Base-by-base conservation (phyloP, 2,329 filamentous ascomycete species). In the Exophiala sideris region DNA sequence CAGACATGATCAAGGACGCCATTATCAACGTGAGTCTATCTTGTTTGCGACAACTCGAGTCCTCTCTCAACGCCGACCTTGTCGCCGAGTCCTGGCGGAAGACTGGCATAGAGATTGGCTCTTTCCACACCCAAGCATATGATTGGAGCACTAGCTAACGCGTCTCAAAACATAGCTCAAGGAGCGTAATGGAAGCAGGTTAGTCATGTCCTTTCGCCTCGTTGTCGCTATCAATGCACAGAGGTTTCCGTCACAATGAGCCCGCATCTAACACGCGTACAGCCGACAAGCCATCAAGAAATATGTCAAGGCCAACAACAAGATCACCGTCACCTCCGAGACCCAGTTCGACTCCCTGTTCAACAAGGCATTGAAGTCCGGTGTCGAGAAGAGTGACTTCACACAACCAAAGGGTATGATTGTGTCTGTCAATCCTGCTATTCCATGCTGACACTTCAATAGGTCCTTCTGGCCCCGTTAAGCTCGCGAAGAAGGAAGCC, bases 381-480 rank as follows among this genome's bases (percentile, higher is more conserved):
- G 91, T 72, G 90, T 91, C 65, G 89, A 95, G 68, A 91, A 87
- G 80, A 89, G 88, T 60, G 81, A 88, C 66, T 96, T 96, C 70
- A 81, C 85, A 68, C 90, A 92, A 72, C 91, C 91, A 68, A 96
- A 96, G 84, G 91, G 90, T 90, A 81, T 35, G 33, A 10, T 38
- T 9, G 12, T n/a, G 6, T 45, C 16, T 3, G 7, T 12, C n/a
- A 16, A 50, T 14, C 14, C 21, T 5, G n/a, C 10, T 16, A 9
- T 39, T 35, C 38, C 60, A 46, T 56, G 54, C 71, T 71, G 50
- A 67, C 55, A 52, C 48, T 50, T 35, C 42, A 54, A 48, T 56
- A 91, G 87, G 88, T 67, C 81, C 89, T 56, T 96, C 91, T 61
- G 91, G 91, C 57, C 88, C 89, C 64, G 90, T 94, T 74, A 96